These are phyloP conservation scores for Rhodotorula paludigena DNA, from an alignment of 768 basidiomycete species.

Conservation along the genomic window DNA sequence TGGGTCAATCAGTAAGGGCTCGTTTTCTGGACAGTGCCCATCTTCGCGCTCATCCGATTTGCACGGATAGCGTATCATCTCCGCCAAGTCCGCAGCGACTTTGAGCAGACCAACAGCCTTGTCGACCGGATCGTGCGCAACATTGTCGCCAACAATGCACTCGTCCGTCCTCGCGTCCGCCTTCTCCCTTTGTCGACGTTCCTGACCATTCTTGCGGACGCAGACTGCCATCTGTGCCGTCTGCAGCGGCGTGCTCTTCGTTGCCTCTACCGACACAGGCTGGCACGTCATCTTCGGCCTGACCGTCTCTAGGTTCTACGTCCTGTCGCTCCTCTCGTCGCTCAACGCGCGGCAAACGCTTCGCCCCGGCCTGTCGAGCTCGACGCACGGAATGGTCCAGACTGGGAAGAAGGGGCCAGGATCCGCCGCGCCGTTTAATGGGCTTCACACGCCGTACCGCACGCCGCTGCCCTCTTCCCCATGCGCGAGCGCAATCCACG, in stretches of 20 bases:
- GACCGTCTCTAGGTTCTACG: neutral
- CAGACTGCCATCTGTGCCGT: neutral
- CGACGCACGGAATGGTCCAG: too few relatives aligned
- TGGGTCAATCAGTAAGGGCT: neutral
- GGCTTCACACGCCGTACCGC: too few relatives aligned
- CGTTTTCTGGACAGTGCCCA: too few relatives aligned
- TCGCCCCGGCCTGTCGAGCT: too few relatives aligned
- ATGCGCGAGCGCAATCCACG: too few relatives aligned
- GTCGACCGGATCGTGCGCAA: neutral
- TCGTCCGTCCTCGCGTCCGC: neutral
- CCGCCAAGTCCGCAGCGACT: neutral
- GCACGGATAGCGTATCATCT: neutral
- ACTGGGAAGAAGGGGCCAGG: too few relatives aligned
- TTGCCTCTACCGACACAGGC: neutral
- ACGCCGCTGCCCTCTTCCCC: too few relatives aligned
- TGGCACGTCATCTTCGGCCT: neutral
- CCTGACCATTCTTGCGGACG: neutral
- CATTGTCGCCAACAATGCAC: neutral
- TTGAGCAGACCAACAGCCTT: neutral
- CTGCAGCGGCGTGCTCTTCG: neutral
- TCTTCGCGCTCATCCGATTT: too few relatives aligned
- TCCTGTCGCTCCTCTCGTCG: neutral
- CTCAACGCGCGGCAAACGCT: neutral
- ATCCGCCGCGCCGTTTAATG: too few relatives aligned
- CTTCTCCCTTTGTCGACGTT: neutral